phyloP scores from a whole-genome alignment of 352 stramenopile genomes.

The Phytophthora pluvialis region DNA sequence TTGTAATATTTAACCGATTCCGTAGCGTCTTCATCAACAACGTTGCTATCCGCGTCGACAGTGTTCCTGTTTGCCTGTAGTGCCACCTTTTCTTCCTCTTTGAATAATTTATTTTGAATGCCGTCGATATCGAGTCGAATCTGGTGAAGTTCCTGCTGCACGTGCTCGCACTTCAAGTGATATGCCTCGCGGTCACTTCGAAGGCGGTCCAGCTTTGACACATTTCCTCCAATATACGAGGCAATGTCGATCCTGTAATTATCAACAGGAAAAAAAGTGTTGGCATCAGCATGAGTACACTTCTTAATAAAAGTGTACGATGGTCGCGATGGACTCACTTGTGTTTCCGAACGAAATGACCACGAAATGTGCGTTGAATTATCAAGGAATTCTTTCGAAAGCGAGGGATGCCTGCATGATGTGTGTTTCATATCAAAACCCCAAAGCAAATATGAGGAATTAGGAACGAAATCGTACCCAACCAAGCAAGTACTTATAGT shows the following conservation, averaged over 20 bases:
- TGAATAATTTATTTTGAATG: conserved; percentile 13
- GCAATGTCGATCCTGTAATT: conserved; percentile 9
- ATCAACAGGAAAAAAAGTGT: background rate
- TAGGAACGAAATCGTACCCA: too few species aligned
- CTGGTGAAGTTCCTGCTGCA: conserved; percentile 24
- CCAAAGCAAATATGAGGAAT: background rate
- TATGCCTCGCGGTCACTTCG: conserved; percentile 27
- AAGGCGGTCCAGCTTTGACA: conserved; percentile 36
- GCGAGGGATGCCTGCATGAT: conserved; percentile 20
- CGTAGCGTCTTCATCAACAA: conserved; percentile 39
- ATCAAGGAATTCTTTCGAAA: conserved; percentile 43
- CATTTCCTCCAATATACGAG: conserved; percentile 14
- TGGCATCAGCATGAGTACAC: too few species aligned
- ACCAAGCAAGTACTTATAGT: too few species aligned
- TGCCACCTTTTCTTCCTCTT: conserved; percentile 24
- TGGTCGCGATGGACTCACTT: conserved; percentile 9
- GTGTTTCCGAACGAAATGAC: conserved; percentile 43
- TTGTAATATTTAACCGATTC: conserved; percentile 44
- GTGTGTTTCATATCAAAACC: too few species aligned
- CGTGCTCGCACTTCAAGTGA: conserved; percentile 26
- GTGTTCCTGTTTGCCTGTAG: conserved; percentile 38
- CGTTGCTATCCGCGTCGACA: conserved; percentile 34
- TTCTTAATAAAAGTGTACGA: too few species aligned
- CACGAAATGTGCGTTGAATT: conserved; percentile 59
- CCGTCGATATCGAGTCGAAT: conserved; percentile 26